Conservation (phyloP, 306 rosid genomes). For the Medicago arabica region DNA sequence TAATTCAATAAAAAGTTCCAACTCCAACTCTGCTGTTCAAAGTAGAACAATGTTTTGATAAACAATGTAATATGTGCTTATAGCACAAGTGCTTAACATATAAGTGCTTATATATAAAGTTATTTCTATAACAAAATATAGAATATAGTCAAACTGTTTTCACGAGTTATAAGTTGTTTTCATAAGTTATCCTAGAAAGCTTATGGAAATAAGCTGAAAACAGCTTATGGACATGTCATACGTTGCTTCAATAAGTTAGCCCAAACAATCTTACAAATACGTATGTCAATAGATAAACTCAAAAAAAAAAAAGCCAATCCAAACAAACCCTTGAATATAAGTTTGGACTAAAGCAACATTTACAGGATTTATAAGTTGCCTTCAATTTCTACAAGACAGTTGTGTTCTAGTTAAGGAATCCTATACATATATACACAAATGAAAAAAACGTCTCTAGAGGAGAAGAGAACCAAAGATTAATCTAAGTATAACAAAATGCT, state of each 20-base stretch:
- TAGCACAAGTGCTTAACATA: background rate
- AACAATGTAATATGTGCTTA: background rate
- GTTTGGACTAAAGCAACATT: background rate
- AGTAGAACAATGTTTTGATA: constrained; percentile 1
- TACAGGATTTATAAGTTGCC: background rate
- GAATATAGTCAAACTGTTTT: background rate
- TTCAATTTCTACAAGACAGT: background rate
- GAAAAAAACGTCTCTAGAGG: constrained; percentile 5
- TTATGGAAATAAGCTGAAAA: background rate
- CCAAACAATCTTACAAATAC: background rate
- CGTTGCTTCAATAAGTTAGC: background rate
- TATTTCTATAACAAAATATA: background rate
- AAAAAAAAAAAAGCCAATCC: background rate
- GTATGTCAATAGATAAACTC: background rate
- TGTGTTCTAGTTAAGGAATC: constrained; percentile 8
- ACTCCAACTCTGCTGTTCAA: constrained; percentile 18
- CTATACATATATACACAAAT: background rate
- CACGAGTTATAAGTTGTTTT: background rate
- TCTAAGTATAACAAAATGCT: constrained; percentile 21
- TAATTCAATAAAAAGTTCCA: constrained; percentile 31
- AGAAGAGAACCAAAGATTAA: background rate
- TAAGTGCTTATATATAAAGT: background rate
- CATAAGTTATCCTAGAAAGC: background rate
- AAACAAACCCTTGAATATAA: background rate
- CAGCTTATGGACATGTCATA: background rate